These are phyloP conservation scores for Cladophialophora yegresii DNA, from an alignment of 2,329 filamentous ascomycete genomes.

Conservation along the genomic window DNA sequence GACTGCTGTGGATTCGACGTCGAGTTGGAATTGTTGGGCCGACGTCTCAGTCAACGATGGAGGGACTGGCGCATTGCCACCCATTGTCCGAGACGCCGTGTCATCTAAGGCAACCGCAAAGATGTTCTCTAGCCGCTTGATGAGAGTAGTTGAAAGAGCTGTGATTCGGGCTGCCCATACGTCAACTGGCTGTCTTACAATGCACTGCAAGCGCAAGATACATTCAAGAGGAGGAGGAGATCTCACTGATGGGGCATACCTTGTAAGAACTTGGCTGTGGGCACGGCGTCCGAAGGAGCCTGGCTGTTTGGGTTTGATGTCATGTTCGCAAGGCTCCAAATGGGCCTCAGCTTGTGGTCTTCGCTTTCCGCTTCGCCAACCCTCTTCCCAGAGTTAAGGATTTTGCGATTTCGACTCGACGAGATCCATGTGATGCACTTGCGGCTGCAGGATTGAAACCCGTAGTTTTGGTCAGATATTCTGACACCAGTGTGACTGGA, in stretches of 20 bases:
- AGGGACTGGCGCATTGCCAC: slow-evolving; percentile 9
- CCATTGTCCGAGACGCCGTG: slow-evolving; percentile 9
- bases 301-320: slow-evolving; percentile 21
- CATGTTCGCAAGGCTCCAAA: slow-evolving; percentile 11
- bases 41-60: slow-evolving; percentile 54
- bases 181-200: slow-evolving; percentile 3
- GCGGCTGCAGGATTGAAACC: neutral
- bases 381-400: neutral
- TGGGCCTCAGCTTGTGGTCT: neutral
- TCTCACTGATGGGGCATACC: slow-evolving; percentile 16
- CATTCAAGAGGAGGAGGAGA: neutral
- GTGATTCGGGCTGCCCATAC: slow-evolving; percentile 30
- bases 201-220: neutral
- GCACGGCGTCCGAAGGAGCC: slow-evolving; percentile 22
- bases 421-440: slow-evolving; percentile 1
- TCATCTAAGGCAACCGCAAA: slow-evolving; percentile 31
- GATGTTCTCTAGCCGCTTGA: slow-evolving; percentile 34
- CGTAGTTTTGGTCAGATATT: neutral
- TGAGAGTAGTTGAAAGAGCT: slow-evolving; percentile 30
- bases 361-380: neutral
- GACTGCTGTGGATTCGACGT: slow-evolving; percentile 55
- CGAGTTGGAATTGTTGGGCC: slow-evolving; percentile 59
- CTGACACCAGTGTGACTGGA: neutral
- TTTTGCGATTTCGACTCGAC: slow-evolving; percentile 10
- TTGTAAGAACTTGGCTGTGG: slow-evolving; percentile 31